Base-by-base conservation (phyloP, 1,139 yeast species). In the Hyphopichia buzzinii region DNA sequence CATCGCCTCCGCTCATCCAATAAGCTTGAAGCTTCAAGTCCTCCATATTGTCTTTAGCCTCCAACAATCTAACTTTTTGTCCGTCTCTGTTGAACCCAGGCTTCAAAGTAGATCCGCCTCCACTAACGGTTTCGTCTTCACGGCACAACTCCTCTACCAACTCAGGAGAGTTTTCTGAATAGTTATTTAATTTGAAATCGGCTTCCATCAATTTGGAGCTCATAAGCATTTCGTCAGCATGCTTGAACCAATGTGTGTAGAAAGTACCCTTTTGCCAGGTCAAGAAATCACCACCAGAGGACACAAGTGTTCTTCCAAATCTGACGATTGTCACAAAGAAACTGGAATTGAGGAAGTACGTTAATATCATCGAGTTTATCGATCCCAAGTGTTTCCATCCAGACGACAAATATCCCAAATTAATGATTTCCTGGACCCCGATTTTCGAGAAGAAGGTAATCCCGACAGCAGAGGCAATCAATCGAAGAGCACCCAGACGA, bases 1-100 rank as follows among this genome's bases (percentile, higher is more conserved):
- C 84, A 42, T 81, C 88, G 12, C 89, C 89, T 10, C 83, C 84
- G 38, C 77, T 66, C 53, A 82, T 75, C 92, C 94, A 84, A 57
- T 84, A 84, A 35, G 87, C 89, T 50, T 83, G 80, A 49, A 81
- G 57, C 61, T 74, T 69, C 34, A 79, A 56, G 40, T 81, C 86
- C 38, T 77, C 74, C 39, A 69, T 51, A 43, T 69, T 69, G 43
- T 70, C 76, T 40, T 62, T 69, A 16, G 65, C 57, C 33, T 64
- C 65, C 38, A 71, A 49, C 30, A 69, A 57, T 39, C 76, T 54
- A 32, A 70, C 57, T 41, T 65, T 68, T 24, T 67, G 49, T 1
- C 76, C 76, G 22, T 62, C 65, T 33, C 69, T 49, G 24, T 60
- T 63, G 39, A 47, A 51, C 1, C 72, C 72, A 2, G 71, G 64